Conservation (phyloP, 805 yeast genomes). For the Kuraishia ogatae region DNA sequence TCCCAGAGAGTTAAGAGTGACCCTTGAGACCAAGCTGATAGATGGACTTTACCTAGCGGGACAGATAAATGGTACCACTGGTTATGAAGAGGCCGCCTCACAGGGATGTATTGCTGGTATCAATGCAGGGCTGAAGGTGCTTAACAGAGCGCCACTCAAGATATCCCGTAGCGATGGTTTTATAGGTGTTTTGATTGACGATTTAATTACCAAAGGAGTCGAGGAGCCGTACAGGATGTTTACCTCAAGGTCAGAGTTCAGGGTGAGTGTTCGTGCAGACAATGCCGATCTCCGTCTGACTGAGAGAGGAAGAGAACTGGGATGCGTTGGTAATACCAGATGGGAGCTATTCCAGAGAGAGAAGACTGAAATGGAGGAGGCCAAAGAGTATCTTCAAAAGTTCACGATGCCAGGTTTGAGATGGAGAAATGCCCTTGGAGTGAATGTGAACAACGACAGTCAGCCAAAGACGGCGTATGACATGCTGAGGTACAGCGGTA, state of each 20-base stretch:
- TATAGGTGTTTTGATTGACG: conserved; percentile 89
- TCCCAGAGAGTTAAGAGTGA: conserved; percentile 73
- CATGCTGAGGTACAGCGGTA: conserved; percentile 48
- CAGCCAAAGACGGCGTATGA: conserved; percentile 60
- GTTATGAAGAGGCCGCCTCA: conserved; percentile 97
- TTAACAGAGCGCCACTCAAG: conserved; percentile 32
- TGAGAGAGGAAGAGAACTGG: conserved; percentile 50
- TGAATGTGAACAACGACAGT: conserved; percentile 44
- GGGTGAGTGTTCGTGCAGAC: conserved; percentile 85
- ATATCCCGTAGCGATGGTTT: conserved; percentile 78
- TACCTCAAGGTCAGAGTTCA: conserved; percentile 89
- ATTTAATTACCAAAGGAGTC: conserved; percentile 89
- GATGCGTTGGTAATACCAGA: conserved; percentile 58
- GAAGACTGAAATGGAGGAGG: conserved; percentile 29
- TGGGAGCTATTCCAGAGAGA: conserved; percentile 41
- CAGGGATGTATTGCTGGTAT: conserved; percentile 95
- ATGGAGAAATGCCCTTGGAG: conserved; percentile 50
- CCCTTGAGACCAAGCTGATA: conserved; percentile 75
- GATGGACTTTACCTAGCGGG: conserved; percentile 86
- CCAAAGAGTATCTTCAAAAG: conserved; percentile 35
- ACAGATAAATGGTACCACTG: conserved; percentile 97
- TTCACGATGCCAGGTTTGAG: conserved; percentile 41
- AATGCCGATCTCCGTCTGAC: conserved; percentile 89
- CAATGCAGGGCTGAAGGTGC: conserved; percentile 67
- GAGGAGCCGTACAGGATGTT: conserved; percentile 98